Evolutionary conservation across 768 basidiomycete species (phyloP), one percentile per base, ranked within the genome.

Genomic region (Megacollybia marginata): DNA sequence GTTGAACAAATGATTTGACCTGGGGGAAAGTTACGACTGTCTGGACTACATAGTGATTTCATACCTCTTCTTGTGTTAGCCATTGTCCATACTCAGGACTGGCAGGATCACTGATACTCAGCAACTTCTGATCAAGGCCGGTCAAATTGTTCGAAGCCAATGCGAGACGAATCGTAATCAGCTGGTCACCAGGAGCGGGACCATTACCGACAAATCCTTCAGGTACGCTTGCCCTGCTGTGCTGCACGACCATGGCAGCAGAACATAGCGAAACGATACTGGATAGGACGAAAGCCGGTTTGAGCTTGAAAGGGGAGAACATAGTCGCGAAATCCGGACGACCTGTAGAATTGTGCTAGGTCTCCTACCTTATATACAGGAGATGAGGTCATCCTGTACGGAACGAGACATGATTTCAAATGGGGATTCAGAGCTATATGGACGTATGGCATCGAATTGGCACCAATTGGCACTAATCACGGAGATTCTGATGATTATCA

Each of bases 61-160:
- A 28, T 52, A 74, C 71, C 62, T 72, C 62, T 11, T 66, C 70
- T 54, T 62, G 59, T 48, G 55, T 64, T 31, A 74, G 51, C 47
- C 67, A 65, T 53, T 70, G 61, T 15, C 70, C 66, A 54, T 68
- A 72, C 10, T 55, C 45, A 8, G 60, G 52, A 54, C 60, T 71
- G 32, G 56, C 55, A 5, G 72, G 71, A 2, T 65, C 66, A 52
- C 66, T 69, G 53, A 71, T 67, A 38, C 60, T 66, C 51, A 62
- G 55, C 19, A 71, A 62, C 9, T 57, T 61, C 46, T 65, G 56
- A 52, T 70, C 63, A 7, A 73, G 66, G 10, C 69, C 70, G 9
- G 49, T 48, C 28, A 65, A 61, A 52, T 73, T 56, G 44, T 54
- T 63, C 48, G 65, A 64, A 16, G 58, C 58, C 43, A 73, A 60